Evolutionary conservation across 1,284 basidiomycete genomes (phyloP).

Genomic region (Paramarasmius palmivorus): DNA sequence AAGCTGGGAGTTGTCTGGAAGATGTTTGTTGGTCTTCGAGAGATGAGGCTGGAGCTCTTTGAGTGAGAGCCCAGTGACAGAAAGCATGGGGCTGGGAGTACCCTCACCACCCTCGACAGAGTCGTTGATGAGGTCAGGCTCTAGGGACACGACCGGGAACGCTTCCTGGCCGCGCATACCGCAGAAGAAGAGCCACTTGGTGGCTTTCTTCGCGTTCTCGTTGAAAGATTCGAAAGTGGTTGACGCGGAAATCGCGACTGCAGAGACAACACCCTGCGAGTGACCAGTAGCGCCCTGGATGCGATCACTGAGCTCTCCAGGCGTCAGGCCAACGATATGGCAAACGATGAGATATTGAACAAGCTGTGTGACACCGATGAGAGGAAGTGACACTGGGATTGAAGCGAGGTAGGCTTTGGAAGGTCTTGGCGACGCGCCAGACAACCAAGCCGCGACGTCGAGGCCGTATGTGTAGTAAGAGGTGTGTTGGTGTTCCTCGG

Average conservation of each 20-base stretch:
- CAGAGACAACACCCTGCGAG: conserved; percentile 95
- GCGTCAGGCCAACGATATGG: conserved; percentile 73
- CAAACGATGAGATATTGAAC: conserved; percentile 88
- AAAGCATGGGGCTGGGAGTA: conserved; percentile 90
- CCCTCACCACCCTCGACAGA: conserved; percentile 93
- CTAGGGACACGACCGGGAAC: conserved; percentile 92
- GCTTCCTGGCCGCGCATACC: conserved; percentile 92
- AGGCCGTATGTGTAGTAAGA: conserved; percentile 83
- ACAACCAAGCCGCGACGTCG: conserved; percentile 85
- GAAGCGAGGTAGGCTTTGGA: conserved; percentile 89
- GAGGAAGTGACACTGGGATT: conserved; percentile 91
- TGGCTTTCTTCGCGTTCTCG: conserved; percentile 79
- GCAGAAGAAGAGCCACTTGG: conserved; percentile 92
- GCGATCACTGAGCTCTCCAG: conserved; percentile 76
- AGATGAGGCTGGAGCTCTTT: conserved; percentile 84
- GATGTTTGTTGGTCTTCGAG: conserved; percentile 85
- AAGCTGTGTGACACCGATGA: conserved; percentile 96
- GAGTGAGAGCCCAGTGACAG: conserved; percentile 81
- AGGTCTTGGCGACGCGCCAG: conserved; percentile 69
- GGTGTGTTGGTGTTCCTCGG: conserved; percentile 59
- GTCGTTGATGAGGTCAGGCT: conserved; percentile 87
- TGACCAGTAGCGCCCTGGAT: conserved; percentile 93
- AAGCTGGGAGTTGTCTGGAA: conserved; percentile 79
- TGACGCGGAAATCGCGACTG: conserved; percentile 85
- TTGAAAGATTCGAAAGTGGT: conserved; percentile 73